Evolutionary conservation across 208 protist species (phyloP).

Genomic region (Leishmania turanica): DNA sequence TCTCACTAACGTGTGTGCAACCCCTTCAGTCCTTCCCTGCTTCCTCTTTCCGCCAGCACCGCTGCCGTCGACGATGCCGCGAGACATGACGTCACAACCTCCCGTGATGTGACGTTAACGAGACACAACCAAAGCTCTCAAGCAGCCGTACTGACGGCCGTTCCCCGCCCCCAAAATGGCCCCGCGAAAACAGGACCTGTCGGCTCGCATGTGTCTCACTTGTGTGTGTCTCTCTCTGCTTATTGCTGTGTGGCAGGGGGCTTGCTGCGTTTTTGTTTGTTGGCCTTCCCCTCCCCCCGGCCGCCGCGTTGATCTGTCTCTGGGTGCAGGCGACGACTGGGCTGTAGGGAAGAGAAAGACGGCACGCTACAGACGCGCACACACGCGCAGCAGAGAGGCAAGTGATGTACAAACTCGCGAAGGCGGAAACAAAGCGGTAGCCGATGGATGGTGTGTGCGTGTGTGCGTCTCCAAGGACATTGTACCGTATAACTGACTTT

Average conservation of each 20-base stretch:
- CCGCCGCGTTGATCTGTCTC: neutral
- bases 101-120: rapidly evolving
- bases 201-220: neutral
- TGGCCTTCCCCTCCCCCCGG: no score
- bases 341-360: neutral
- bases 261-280: neutral
- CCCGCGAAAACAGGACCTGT: neutral
- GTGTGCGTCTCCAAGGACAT: neutral
- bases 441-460: neutral
- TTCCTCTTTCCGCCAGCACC: neutral
- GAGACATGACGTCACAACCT: neutral
- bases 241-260: neutral
- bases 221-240: neutral
- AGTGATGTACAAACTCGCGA: neutral
- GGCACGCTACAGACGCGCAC: neutral
- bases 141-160: no score
- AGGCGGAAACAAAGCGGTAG: neutral
- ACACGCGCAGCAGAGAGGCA: neutral
- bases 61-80: neutral
- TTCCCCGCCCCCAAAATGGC: rapidly evolving
- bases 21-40: neutral
- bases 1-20: neutral
- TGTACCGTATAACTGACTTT: neutral
- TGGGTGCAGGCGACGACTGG: neutral
- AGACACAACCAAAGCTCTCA: neutral